These are phyloP conservation scores for Penicillium nucicola DNA, from an alignment of 495 filamentous ascomycete species.

Conservation along the genomic window DNA sequence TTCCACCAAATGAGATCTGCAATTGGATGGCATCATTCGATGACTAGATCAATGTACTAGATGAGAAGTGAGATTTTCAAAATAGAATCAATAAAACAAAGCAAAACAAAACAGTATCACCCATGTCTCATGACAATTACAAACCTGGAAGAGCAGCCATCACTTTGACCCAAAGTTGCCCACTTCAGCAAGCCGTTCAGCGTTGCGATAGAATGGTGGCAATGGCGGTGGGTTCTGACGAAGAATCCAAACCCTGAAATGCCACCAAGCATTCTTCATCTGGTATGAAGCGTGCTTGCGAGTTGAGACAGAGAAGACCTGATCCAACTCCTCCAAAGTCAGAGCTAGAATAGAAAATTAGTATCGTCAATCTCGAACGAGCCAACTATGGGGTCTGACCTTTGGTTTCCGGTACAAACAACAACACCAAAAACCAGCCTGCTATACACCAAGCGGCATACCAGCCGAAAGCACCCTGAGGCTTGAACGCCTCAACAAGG, in stretches of 20 bases:
- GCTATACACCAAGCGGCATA: constrained; percentile 59
- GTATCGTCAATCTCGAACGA: neutral
- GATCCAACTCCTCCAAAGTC: constrained; percentile 50
- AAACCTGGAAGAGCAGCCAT: neutral
- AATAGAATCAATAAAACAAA: neutral
- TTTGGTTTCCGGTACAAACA: constrained; percentile 59
- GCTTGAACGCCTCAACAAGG: constrained; percentile 45
- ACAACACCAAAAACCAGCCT: constrained; percentile 53
- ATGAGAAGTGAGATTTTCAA: no score
- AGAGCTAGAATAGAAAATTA: constrained; percentile 26
- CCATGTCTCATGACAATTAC: no score
- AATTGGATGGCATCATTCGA: no score
- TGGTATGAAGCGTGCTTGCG: constrained; percentile 47
- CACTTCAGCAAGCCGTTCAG: constrained; percentile 37
- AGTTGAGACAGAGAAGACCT: constrained; percentile 52
- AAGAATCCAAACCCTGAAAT: constrained; percentile 51
- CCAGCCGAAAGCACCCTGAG: constrained; percentile 58
- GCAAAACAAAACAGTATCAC: neutral
- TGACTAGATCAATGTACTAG: no score
- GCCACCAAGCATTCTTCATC: constrained; percentile 44
- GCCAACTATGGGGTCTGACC: constrained; percentile 25
- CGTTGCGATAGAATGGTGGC: constrained; percentile 41
- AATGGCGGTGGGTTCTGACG: constrained; percentile 45
- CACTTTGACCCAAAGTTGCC: constrained; percentile 8
- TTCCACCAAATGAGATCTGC: no score